Evolutionary conservation across 176 grass and related monocot species (phyloP).

Genomic region (Ensete ventricosum): DNA sequence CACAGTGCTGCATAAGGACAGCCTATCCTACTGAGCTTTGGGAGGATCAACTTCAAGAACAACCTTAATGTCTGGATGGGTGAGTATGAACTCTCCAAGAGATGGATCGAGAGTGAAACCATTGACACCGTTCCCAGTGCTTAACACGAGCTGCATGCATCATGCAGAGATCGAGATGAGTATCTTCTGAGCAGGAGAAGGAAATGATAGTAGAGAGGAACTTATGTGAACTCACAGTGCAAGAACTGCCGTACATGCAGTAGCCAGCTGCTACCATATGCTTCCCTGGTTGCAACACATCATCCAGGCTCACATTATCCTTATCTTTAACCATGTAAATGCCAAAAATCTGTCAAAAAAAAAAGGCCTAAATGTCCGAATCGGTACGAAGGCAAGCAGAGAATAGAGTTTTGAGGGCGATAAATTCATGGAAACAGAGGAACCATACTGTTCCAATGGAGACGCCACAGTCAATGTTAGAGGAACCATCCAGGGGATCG

Average conservation of each 20-base stretch:
- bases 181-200: background rate
- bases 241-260: conserved; percentile 98
- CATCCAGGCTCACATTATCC: conserved; percentile 48
- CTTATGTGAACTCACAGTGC: conserved; percentile 48
- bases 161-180: background rate
- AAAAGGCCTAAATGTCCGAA: background rate
- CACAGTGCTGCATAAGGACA: background rate
- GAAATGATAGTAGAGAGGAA: background rate
- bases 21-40: background rate
- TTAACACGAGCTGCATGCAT: conserved; percentile 56
- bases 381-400: background rate
- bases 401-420: background rate
- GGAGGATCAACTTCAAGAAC: background rate
- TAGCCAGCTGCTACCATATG: conserved; percentile 86
- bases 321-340: conserved; percentile 70
- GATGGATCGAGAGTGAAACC: conserved; percentile 93
- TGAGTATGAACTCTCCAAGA: conserved; percentile 94
- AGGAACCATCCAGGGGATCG: conserved; percentile 90
- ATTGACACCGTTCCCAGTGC: conserved; percentile 79
- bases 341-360: conserved; percentile 30
- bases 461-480: conserved; percentile 93
- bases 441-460: conserved; percentile 81
- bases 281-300: conserved; percentile 77
- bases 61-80: conserved; percentile 82
- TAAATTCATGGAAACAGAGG: background rate